Percentiles rank a stretch among this genome's conserved stretches.
Evolutionary conservation across 23 red algal genomes (phyloP).

Genomic region (Gracilariopsis chorda): DNA sequence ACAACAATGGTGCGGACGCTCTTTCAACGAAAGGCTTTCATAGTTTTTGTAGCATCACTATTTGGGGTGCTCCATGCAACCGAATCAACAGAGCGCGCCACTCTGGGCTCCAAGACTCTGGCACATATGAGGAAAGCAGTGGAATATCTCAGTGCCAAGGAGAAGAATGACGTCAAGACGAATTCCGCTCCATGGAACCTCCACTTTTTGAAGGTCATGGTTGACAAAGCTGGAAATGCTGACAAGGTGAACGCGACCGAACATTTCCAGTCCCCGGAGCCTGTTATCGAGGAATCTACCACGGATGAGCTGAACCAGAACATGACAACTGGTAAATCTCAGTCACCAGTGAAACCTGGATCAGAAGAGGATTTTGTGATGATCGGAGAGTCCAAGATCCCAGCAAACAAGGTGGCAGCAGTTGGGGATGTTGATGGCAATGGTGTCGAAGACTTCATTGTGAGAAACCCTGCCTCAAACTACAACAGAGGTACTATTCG

Average conservation of each 20-base stretch:
- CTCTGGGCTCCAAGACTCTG: neutral
- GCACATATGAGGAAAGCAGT: constrained; percentile 3
- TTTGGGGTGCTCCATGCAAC: neutral
- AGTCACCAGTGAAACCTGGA: neutral
- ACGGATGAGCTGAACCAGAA: too few species aligned
- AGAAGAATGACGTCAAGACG: neutral
- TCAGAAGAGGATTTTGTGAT: neutral
- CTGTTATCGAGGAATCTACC: neutral
- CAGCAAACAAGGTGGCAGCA: constrained; percentile 25
- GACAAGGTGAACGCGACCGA: neutral
- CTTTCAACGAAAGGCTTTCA: neutral
- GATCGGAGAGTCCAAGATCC: neutral
- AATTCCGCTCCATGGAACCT: neutral
- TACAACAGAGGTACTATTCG: constrained; percentile 32
- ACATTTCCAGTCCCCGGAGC: neutral
- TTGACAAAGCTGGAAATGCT: neutral
- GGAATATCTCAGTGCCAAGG: neutral
- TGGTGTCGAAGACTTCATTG: constrained; percentile 42
- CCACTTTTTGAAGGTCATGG: neutral
- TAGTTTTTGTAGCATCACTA: neutral
- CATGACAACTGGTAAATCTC: too few species aligned
- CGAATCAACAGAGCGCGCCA: neutral
- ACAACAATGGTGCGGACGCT: neutral
- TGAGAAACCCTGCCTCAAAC: constrained; percentile 13
- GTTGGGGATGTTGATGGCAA: constrained; percentile 62